Conservation (phyloP, 176 grass and related monocot species). For the Oryza glaberrima region DNA sequence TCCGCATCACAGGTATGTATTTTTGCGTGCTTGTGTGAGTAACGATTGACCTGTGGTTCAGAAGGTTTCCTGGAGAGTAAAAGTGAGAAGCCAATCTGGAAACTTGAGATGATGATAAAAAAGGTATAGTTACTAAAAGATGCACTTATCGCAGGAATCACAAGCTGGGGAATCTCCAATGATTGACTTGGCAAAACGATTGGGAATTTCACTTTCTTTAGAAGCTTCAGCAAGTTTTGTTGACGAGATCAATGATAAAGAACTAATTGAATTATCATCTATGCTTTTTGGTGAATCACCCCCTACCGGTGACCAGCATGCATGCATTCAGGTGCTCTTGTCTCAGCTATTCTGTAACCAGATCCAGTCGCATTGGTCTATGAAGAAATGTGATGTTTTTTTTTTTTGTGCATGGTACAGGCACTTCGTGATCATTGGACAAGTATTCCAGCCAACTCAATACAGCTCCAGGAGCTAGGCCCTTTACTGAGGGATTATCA, state of each 20-base stretch:
- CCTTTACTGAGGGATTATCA: slow-evolving; percentile 90
- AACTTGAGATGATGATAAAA: not conserved
- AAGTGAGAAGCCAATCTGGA: slow-evolving; percentile 18
- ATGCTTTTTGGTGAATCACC: slow-evolving; percentile 68
- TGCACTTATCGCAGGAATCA: slow-evolving; percentile 32
- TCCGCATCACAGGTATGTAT: slow-evolving; percentile 57
- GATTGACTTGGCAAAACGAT: slow-evolving; percentile 65
- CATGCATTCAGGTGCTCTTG: slow-evolving; percentile 70
- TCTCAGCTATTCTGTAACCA: slow-evolving; percentile 4
- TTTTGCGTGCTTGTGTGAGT: not conserved
- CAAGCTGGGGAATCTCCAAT: slow-evolving; percentile 46
- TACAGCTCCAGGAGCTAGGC: slow-evolving; percentile 78
- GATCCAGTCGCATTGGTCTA: slow-evolving; percentile 23
- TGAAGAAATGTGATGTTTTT: slow-evolving; percentile 7
- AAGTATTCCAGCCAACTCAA: slow-evolving; percentile 58
- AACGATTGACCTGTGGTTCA: slow-evolving; percentile 9
- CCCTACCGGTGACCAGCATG: slow-evolving; percentile 59
- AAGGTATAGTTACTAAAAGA: slow-evolving; percentile 17
- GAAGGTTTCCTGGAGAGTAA: slow-evolving; percentile 5
- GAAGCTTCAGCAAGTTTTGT: slow-evolving; percentile 63
- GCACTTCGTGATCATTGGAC: slow-evolving; percentile 83
- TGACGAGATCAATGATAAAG: slow-evolving; percentile 80
- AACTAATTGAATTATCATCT: slow-evolving; percentile 70
- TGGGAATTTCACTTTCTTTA: slow-evolving; percentile 73
- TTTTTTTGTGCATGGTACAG: slow-evolving; percentile 39